Conservation (phyloP, 345 rosid species). For the Lagerstroemia speciosa region DNA sequence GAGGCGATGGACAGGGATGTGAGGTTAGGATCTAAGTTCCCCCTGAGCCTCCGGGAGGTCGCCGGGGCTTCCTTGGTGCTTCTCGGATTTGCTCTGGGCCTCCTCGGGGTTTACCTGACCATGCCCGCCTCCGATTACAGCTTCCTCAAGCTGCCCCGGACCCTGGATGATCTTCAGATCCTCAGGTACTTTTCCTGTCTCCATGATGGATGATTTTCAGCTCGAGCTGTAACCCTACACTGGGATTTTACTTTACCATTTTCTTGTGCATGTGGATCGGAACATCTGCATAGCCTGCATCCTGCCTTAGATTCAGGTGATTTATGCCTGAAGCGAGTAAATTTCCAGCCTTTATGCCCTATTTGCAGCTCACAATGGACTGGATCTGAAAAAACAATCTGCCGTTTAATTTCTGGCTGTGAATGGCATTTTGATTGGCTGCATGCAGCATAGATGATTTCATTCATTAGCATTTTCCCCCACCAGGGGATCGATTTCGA, state of each 20-base stretch:
- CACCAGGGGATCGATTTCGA: not conserved
- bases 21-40: slow-evolving; percentile 21
- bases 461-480: not conserved
- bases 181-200: slow-evolving; percentile 45
- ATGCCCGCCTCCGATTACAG: slow-evolving; percentile 89
- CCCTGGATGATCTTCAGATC: slow-evolving; percentile 78
- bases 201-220: not conserved
- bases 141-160: slow-evolving; percentile 87
- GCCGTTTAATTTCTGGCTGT: not conserved
- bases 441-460: not conserved
- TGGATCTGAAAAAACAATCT: not conserved
- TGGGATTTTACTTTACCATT: too few species aligned
- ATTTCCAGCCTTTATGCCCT: not conserved
- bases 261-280: not conserved
- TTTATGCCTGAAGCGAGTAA: not conserved
- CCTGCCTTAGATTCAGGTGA: not conserved
- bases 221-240: not conserved
- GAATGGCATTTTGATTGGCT: not conserved
- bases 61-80: slow-evolving; percentile 50
- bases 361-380: not conserved
- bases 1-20: slow-evolving; percentile 10
- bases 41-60: slow-evolving; percentile 63
- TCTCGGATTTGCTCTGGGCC: slow-evolving; percentile 43
- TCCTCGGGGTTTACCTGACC: slow-evolving; percentile 68
- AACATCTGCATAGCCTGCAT: not conserved